These are phyloP conservation scores for Taphrina betulina DNA, from an alignment of 1,139 yeast species.

Conservation along the genomic window DNA sequence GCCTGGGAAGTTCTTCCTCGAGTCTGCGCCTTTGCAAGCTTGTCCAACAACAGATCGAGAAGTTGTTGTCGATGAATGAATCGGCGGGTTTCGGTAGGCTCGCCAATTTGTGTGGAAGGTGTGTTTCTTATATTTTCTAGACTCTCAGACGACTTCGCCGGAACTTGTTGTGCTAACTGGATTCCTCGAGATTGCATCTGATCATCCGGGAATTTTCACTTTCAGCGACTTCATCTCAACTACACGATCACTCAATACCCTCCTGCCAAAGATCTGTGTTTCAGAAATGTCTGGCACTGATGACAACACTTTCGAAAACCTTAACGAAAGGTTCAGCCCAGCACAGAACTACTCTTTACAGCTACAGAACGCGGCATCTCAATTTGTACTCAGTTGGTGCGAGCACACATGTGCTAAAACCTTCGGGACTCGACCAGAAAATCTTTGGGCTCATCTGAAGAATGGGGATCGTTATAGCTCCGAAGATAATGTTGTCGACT, in stretches of 20 bases:
- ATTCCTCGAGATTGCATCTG: conserved; percentile 6
- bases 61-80: neutral
- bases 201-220: neutral
- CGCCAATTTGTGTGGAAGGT: no score
- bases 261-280: neutral
- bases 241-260: conserved; percentile 1
- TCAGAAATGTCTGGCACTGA: neutral
- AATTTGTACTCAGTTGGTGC: conserved; percentile 20
- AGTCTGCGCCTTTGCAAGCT: no score
- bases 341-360: conserved; percentile 1
- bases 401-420: neutral
- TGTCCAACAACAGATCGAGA: neutral
- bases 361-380: conserved; percentile 1
- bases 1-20: neutral
- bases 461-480: neutral
- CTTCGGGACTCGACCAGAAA: neutral
- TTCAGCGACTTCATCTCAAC: conserved; percentile 16
- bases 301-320: neutral
- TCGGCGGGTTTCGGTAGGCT: no score
- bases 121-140: no score
- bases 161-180: conserved; percentile 7
- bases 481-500: conserved; percentile 7
- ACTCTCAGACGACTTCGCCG: neutral
- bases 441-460: conserved; percentile 5
- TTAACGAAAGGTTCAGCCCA: neutral